Base-by-base conservation (phyloP, 2,329 filamentous ascomycete species). In the Metarhizium anisopliae region DNA sequence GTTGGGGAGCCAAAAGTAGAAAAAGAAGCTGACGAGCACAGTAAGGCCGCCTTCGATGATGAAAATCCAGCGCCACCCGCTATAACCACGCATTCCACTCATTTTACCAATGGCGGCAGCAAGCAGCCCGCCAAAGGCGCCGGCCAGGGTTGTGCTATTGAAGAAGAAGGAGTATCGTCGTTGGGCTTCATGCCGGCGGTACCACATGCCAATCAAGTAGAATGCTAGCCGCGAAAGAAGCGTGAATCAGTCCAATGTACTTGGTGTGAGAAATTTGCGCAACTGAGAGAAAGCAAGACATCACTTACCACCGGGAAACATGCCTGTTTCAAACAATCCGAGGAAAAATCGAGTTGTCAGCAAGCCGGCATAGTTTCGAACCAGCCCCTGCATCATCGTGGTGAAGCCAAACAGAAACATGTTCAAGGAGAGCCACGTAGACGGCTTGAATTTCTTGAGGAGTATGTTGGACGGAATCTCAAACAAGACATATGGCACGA, bases 91-190 rank as follows among this genome's bases (percentile, higher is more conserved):
- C 2, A 77, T 72, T 5, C 84, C 84, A 13, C 77, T 68, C 70
- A 87, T 92, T 65, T 94, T 89, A n/a, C 89, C 89, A 59, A 96
- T 95, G 0, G 86, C 92, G 1, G 84, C 86, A 1, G 92, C 92
- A 4, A 96, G 78, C 1, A 96, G 79, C 2, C 91, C 91, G 47
- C 90, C 91, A 64, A 96, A 96, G 0, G 90, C 89, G 36, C 89
- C 89, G 1, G 89, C 89, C 3, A 93, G 75, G 0, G 86, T 88
- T 0, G 89, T 92, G 32, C 81, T 89, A 65, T 82, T 85, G 77
- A 97, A 97, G 78, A 97, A 97, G 76, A 97, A 92, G 16, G 86
- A 89, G 73, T 92, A 96, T 35, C 94, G 85, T 65, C 90, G 90
- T 72, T 97, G 93, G 2, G 92, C 90, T 72, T 97, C 94, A 49